Evolutionary conservation across 306 rosid genomes (phyloP).

Genomic region (Medicago truncatula): DNA sequence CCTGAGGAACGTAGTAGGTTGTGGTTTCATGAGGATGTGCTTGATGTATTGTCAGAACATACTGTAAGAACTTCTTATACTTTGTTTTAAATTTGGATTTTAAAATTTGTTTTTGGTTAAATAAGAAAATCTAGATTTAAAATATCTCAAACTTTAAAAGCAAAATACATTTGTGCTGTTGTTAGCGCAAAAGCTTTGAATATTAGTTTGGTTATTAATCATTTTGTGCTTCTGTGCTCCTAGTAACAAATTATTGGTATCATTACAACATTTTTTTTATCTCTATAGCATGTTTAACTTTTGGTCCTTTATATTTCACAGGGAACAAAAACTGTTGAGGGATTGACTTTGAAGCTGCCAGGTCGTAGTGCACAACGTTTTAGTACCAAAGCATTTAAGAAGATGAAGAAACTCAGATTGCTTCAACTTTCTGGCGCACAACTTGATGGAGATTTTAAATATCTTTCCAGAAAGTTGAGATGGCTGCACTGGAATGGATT

Average conservation of each 20-base stretch:
- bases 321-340: conserved; percentile 41
- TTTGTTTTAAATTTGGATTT: background rate
- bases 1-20: conserved; percentile 1
- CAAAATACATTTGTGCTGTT: background rate
- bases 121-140: background rate
- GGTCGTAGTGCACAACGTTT: background rate
- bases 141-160: background rate
- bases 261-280: too few relatives aligned
- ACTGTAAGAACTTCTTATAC: conserved; percentile 1
- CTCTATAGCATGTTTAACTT: too few relatives aligned
- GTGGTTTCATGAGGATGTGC: conserved; percentile 8
- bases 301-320: background rate
- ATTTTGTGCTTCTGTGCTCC: background rate
- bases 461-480: conserved; percentile 27
- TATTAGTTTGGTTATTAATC: background rate
- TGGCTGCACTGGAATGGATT: conserved; percentile 35
- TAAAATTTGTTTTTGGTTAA: background rate
- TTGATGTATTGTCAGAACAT: background rate
- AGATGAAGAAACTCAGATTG: conserved; percentile 40
- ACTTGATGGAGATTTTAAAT: conserved; percentile 37
- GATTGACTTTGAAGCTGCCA: conserved; percentile 41
- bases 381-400: conserved; percentile 10
- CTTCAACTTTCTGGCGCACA: conserved; percentile 30
- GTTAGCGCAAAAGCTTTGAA: background rate
- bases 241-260: background rate